Conservation (phyloP, 208 protist species). For the Crithidia brevicula region DNA sequence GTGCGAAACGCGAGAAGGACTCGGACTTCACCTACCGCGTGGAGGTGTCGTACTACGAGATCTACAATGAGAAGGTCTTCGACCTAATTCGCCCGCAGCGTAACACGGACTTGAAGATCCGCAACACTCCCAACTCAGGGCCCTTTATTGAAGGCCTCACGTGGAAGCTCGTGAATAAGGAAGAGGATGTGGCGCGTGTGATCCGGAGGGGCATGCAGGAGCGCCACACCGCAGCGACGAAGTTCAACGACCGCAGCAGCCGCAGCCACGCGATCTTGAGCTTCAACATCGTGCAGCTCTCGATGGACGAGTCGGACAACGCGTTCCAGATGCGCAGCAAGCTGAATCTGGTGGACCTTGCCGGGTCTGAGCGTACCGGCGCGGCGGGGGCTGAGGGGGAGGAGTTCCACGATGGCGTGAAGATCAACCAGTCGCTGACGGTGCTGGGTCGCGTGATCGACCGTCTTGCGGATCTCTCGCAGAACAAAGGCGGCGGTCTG, state of each 20-base stretch:
- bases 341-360: conserved; percentile 94
- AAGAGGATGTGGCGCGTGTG: conserved; percentile 71
- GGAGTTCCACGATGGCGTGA: conserved; percentile 67
- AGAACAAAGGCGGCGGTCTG: conserved; percentile 49
- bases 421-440: conserved; percentile 94
- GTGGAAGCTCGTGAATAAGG: conserved; percentile 48
- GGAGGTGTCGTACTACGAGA: conserved; percentile 86
- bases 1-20: conserved; percentile 59
- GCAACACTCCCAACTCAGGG: conserved; percentile 65
- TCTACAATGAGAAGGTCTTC: conserved; percentile 92
- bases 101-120: conserved; percentile 68
- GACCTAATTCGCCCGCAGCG: conserved; percentile 64
- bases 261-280: conserved; percentile 91
- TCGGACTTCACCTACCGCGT: conserved; percentile 74
- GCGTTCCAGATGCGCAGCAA: conserved; percentile 65
- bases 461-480: conserved; percentile 74
- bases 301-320: conserved; percentile 57
- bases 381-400: conserved; percentile 22
- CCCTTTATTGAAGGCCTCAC: conserved; percentile 82
- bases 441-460: conserved; percentile 92
- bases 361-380: conserved; percentile 89
- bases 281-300: conserved; percentile 70
- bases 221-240: conserved; percentile 83
- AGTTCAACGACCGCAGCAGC: conserved; percentile 89
- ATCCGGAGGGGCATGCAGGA: conserved; percentile 77